Percentiles rank a stretch among this genome's conserved stretches.
These are phyloP conservation scores for Hanseniaspora guilliermondii DNA, from an alignment of 805 yeast genomes.

Conservation along the genomic window DNA sequence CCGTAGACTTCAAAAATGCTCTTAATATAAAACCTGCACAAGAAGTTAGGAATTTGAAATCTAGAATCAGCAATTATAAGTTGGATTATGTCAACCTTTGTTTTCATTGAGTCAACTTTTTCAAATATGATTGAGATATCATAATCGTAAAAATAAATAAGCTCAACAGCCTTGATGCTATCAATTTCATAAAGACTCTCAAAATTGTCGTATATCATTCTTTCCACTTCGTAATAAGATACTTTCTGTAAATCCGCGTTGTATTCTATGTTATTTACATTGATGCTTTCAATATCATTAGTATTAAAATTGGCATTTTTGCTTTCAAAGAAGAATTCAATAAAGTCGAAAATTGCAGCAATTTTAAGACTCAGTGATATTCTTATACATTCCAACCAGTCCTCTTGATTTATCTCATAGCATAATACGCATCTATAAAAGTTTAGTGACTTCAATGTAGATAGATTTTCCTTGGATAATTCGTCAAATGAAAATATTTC, in stretches of 20 bases:
- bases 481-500: slow-evolving; percentile 30
- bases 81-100: background rate
- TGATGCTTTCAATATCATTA: too few species aligned
- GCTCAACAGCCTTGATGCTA: background rate
- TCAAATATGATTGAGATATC: background rate
- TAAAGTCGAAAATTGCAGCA: background rate
- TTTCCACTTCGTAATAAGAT: background rate
- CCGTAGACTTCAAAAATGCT: background rate
- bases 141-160: background rate
- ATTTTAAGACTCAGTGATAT: background rate
- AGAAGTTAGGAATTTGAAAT: background rate
- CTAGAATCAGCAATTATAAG: slow-evolving; percentile 3
- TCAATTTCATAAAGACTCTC: background rate
- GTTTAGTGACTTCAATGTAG: slow-evolving; percentile 18
- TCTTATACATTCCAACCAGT: slow-evolving; percentile 11
- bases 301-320: background rate
- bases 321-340: background rate
- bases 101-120: background rate
- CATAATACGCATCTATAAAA: slow-evolving; percentile 22
- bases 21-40: background rate
- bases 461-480: slow-evolving; percentile 19
- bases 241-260: background rate
- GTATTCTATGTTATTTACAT: too few species aligned
- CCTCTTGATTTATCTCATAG: slow-evolving; percentile 15
- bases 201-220: background rate